Evolutionary conservation across 2,329 filamentous ascomycete species (phyloP), one percentile per base, ranked within the genome.

Genomic region (Dendrostoma leiphaemia): DNA sequence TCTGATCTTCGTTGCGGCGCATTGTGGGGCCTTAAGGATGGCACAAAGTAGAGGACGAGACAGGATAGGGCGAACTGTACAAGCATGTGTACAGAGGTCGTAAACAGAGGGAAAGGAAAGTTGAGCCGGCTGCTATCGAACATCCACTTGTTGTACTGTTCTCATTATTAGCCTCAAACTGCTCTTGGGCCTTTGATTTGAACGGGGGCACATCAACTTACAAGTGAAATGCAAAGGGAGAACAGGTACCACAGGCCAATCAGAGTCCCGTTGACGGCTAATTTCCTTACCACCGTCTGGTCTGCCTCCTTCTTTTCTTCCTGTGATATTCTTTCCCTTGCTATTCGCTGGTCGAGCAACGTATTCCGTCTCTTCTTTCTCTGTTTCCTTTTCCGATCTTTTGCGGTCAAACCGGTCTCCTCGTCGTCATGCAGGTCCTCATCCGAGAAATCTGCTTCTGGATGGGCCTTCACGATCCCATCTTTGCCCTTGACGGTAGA

Each of bases 111-210:
- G 65, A 94, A 97, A 48, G 90, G 86, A 69, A 99, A 99, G 71
- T 97, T 88, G 62, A 95, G 83, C 61, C 88, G 84, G 62, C 88
- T 82, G 58, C 87, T 82, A 65, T 90, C 89, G 74, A 99, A 97
- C 93, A 99, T 97, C 94, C 94, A 97, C 76, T 97, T 97, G 81
- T 99, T 99, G 79, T 97, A 99, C 88, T 94, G 61, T 47, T 29
- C 13, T 9, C 4, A 23, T 19, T 15, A 21, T 58, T 8, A 58
- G 56, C 21, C 51, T 23, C 19, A 15, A 28, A 19, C n/a, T 1
- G 5, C 15, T 4, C n/a, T 19, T 3, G 9, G 3, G 12, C 13
- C 2, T 21, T 43, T 9, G 19, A 7, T 4, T 19, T 6, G 26
- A 26, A 3, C 1, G 3, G 9, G 19, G 28, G 12, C 8, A 28